Evolutionary conservation across 129 eudicot genomes (phyloP).

Genomic region (Escallonia rubra): DNA sequence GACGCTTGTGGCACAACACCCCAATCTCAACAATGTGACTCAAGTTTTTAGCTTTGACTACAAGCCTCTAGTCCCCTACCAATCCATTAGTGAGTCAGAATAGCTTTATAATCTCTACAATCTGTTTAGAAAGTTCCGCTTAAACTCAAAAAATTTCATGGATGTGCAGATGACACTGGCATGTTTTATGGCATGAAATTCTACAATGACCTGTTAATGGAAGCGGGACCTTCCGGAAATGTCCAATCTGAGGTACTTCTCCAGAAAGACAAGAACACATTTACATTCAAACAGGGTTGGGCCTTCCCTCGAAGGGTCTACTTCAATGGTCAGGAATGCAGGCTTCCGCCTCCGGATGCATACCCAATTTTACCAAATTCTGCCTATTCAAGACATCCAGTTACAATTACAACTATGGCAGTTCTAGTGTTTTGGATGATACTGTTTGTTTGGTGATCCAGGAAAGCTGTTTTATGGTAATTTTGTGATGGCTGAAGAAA

Average conservation of each 20-base stretch:
- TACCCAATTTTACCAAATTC: constrained; percentile 78
- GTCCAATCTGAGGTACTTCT: constrained; percentile 91
- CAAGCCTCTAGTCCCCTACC: constrained; percentile 70
- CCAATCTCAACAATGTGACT: constrained; percentile 81
- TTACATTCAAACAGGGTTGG: constrained; percentile 91
- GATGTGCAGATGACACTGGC: constrained; percentile 79
- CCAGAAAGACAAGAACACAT: constrained; percentile 58
- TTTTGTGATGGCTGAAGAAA: no score
- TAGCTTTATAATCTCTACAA: not conserved
- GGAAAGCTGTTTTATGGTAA: no score
- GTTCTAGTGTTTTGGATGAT: no score
- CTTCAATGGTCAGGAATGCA: constrained; percentile 89
- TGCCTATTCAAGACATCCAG: no score
- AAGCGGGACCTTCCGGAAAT: constrained; percentile 85
- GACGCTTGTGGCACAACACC: constrained; percentile 86
- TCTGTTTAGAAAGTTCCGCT: no score
- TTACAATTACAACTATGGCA: no score
- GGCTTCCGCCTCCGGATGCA: constrained; percentile 92
- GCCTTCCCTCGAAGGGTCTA: constrained; percentile 87
- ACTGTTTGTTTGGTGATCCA: no score
- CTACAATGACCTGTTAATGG: constrained; percentile 66
- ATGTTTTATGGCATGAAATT: constrained; percentile 87
- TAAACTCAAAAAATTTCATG: not conserved
- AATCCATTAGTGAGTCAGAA: constrained; percentile 59
- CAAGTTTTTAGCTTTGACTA: constrained; percentile 81